Base-by-base conservation (phyloP, 805 yeast genomes). In the Scheffersomyces stipitis region DNA sequence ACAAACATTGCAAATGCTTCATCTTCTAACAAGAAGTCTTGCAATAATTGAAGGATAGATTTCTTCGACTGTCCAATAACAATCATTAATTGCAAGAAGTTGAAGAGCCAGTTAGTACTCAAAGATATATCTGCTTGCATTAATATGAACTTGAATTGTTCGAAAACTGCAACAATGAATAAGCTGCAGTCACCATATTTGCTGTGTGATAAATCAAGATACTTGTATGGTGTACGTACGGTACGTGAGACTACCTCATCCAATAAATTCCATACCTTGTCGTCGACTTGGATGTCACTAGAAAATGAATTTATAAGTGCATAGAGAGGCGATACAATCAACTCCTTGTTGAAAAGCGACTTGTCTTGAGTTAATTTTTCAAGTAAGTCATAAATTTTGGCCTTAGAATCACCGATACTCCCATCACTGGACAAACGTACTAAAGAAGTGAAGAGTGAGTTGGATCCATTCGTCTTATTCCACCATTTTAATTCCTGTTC, bases 211-310 rank as follows among this genome's bases (percentile, higher is more conserved):
- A 55, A 39, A 53, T 91, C 97, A 36, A 87, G 73, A 49, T 89
- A 91, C 53, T 86, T 88, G 62, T 84, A 93, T 0, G 98, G 97
- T 0, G 88, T 62, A 43, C 77, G 73, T 26, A 83, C 73, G 42
- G 82, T 72, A 44, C 96, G 73, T 1, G 87, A 69, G 20, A 88
- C 71, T 0, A 87, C 66, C 56, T 90, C 93, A 53, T 91, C 96
- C 5, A 91, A 44, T 20, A 87, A 56, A 8, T 64, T 65, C 83
- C 87, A 83, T 2, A 88, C 52, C 26, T 64, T 62, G 1, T 32
- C 42, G 24, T 15, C 26, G 9, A 18, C 30, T 20, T 7, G 10
- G 10, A 20, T 10, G 10, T 20, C 24, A 10, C 24, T 20, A 10
- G 9, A 60, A 6, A 82, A 53, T 5, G 88, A 71, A 35, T 71